A percentile compares a stretch with the other conserved stretches of the same genome.
Evolutionary conservation across 306 rosid species (phyloP).

Genomic region (Ormosia emarginata): DNA sequence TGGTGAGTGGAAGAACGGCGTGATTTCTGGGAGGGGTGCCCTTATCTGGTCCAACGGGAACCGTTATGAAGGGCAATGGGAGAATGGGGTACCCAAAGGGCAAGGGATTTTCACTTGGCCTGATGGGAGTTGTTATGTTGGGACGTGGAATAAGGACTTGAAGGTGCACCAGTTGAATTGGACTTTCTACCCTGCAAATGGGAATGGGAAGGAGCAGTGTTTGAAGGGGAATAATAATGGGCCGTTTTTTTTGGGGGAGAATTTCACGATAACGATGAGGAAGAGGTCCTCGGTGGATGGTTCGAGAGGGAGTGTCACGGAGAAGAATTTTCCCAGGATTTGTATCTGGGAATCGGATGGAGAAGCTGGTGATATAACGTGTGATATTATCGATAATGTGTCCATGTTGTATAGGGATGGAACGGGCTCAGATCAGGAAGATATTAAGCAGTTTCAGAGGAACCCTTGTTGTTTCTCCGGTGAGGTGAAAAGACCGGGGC

Average conservation of each 20-base stretch:
- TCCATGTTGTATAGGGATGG: constrained; percentile 57
- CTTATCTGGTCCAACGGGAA: constrained; percentile 82
- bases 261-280: constrained; percentile 50
- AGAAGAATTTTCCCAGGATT: constrained; percentile 65
- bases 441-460: constrained; percentile 42
- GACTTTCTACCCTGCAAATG: constrained; percentile 55
- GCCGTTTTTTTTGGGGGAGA: constrained; percentile 12
- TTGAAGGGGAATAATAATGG: not conserved
- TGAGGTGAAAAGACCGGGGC: constrained; percentile 84
- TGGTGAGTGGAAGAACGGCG: constrained; percentile 87
- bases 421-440: constrained; percentile 32
- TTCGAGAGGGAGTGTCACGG: constrained; percentile 44
- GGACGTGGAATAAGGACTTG: constrained; percentile 68
- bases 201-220: constrained; percentile 37
- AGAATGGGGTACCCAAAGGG: constrained; percentile 78
- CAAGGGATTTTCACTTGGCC: constrained; percentile 79
- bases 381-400: constrained; percentile 86
- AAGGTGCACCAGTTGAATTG: constrained; percentile 60
- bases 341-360: constrained; percentile 98
- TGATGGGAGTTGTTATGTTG: constrained; percentile 74
- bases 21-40: constrained; percentile 67
- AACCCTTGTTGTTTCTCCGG: constrained; percentile 45
- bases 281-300: constrained; percentile 65
- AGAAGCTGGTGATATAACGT: constrained; percentile 93
- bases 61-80: constrained; percentile 89